These are phyloP conservation scores for Celoporthe dispersa DNA, from an alignment of 2,329 filamentous ascomycete species.

Conservation along the genomic window DNA sequence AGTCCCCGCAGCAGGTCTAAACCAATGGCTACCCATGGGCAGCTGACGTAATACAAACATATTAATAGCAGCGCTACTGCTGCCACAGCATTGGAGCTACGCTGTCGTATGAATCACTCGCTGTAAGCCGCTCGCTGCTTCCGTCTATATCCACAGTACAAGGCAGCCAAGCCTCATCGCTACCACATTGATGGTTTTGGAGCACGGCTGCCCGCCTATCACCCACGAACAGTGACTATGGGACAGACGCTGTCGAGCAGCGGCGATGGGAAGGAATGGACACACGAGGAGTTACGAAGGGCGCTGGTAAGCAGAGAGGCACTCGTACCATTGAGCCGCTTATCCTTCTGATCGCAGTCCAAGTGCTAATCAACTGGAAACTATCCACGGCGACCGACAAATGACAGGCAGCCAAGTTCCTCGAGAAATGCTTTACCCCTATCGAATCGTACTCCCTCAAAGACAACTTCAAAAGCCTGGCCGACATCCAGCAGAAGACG, in stretches of 20 bases:
- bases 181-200: not conserved
- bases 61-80: not conserved
- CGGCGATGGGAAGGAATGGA: constrained; percentile 38
- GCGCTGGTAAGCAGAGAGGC: constrained; percentile 50
- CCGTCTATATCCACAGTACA: not conserved
- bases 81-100: not conserved
- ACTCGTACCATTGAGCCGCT: not conserved
- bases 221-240: constrained; percentile 9
- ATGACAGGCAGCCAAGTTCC: constrained; percentile 64
- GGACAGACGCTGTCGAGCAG: constrained; percentile 25
- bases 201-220: not conserved
- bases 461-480: constrained; percentile 72
- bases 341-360: not conserved
- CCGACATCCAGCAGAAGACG: constrained; percentile 65
- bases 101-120: not conserved
- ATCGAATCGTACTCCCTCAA: constrained; percentile 76
- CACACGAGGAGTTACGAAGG: constrained; percentile 56
- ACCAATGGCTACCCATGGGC: not conserved
- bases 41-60: not conserved
- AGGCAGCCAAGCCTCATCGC: not conserved
- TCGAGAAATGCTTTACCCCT: constrained; percentile 70
- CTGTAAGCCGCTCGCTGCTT: not conserved
- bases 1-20: not conserved
- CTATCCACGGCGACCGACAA: constrained; percentile 35
- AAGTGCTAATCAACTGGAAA: constrained; percentile 23